These are phyloP conservation scores for Brassica rapa DNA, from an alignment of 345 rosid species.

Conservation along the genomic window DNA sequence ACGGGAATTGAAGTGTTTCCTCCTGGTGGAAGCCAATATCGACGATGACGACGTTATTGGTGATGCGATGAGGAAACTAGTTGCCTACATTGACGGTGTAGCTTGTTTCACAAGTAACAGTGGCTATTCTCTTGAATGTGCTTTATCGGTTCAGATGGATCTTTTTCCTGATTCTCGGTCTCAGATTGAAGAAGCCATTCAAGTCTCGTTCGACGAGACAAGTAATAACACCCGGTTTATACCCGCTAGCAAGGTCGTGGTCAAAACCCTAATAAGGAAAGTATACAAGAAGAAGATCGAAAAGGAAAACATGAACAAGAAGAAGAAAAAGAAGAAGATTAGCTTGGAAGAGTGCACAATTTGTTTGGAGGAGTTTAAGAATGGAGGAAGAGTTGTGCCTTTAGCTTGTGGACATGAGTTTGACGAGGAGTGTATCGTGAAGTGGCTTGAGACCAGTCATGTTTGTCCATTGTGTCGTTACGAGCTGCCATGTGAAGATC, in stretches of 20 bases:
- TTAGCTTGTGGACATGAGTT: background rate
- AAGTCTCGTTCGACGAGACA: background rate
- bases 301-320: background rate
- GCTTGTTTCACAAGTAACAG: background rate
- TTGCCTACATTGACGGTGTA: background rate
- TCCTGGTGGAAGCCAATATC: background rate
- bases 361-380: background rate
- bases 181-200: background rate
- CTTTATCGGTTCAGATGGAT: background rate
- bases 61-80: background rate
- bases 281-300: background rate
- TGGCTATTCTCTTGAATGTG: background rate
- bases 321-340: background rate
- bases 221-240: background rate
- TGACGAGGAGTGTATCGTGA: background rate
- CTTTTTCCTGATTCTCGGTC: background rate
- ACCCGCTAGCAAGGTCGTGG: background rate
- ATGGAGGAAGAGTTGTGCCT: background rate
- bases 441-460: background rate
- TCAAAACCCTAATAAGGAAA: background rate
- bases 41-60: background rate
- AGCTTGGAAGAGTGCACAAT: background rate
- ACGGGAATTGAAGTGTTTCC: constrained; percentile 15
- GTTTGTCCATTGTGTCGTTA: background rate
- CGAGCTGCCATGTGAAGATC: background rate